Evolutionary conservation across 2,329 filamentous ascomycete genomes (phyloP).

Genomic region (Cryphonectria nitschkei): DNA sequence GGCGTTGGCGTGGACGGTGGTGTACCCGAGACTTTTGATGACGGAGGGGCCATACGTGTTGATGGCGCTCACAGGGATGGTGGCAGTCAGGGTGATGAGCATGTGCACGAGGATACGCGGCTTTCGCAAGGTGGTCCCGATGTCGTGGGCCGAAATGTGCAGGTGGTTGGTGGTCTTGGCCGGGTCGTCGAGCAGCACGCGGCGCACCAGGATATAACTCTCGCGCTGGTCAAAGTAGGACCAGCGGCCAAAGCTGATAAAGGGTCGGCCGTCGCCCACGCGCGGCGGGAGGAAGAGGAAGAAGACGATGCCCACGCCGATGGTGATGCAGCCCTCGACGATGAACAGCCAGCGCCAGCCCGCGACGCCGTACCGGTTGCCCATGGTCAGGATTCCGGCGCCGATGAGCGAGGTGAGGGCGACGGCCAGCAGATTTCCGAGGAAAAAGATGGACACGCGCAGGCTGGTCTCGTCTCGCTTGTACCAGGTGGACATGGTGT

Average conservation of each 20-base stretch:
- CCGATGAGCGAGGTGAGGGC: conserved; percentile 40
- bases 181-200: conserved; percentile 49
- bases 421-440: conserved; percentile 33
- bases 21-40: conserved; percentile 56
- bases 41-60: conserved; percentile 59
- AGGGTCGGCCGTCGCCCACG: conserved; percentile 40
- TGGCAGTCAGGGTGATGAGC: conserved; percentile 52
- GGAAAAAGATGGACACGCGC: conserved; percentile 46
- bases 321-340: conserved; percentile 38
- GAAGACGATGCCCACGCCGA: conserved; percentile 38
- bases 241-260: conserved; percentile 42
- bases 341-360: conserved; percentile 52
- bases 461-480: conserved; percentile 45
- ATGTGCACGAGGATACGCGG: conserved; percentile 56
- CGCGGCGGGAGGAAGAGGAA: conserved; percentile 39
- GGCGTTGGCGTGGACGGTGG: conserved; percentile 53
- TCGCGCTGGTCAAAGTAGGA: conserved; percentile 48
- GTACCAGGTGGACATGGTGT: conserved; percentile 47
- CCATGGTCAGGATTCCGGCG: conserved; percentile 31
- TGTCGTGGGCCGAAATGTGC: conserved; percentile 42
- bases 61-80: conserved; percentile 51
- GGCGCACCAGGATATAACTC: conserved; percentile 44
- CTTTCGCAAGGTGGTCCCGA: conserved; percentile 45
- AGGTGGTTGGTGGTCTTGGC: conserved; percentile 41
- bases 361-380: conserved; percentile 36